phyloP scores from a whole-genome alignment of 345 rosid species.

The Euclidium syriacum region DNA sequence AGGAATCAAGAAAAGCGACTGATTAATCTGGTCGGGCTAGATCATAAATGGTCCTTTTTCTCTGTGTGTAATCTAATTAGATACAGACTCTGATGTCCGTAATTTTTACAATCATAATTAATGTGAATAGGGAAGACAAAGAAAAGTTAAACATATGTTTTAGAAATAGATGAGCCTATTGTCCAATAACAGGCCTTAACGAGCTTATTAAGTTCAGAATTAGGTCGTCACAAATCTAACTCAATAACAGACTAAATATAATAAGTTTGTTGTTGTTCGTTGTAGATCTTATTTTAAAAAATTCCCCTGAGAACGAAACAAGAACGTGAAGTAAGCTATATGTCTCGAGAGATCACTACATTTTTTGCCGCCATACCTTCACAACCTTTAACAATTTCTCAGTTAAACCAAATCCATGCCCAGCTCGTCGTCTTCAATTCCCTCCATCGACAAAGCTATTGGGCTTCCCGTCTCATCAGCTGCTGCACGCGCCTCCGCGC shows the following conservation, averaged over 20 bases:
- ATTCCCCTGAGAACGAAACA: background rate
- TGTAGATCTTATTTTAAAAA: too few relatives aligned
- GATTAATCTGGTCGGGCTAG: background rate
- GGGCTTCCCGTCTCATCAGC: conserved; percentile 28
- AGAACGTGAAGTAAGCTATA: background rate
- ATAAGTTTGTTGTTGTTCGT: too few relatives aligned
- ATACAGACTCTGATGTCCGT: background rate
- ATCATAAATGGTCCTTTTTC: background rate
- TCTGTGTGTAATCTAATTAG: background rate
- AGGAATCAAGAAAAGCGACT: conserved; percentile 1
- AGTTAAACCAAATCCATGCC: conserved; percentile 35
- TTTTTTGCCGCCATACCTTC: conserved; percentile 15
- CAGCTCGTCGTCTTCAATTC: conserved; percentile 31
- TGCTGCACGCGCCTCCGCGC: conserved; percentile 34
- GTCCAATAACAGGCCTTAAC: background rate
- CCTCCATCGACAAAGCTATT: conserved; percentile 30
- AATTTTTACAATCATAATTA: too few relatives aligned
- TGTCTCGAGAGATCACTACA: conserved; percentile 23
- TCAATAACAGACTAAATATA: too few relatives aligned
- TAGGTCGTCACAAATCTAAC: background rate
- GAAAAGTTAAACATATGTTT: too few relatives aligned
- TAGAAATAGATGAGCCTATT: background rate
- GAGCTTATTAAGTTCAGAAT: too few relatives aligned
- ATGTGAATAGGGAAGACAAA: too few relatives aligned
- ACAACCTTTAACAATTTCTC: conserved; percentile 8